Evolutionary conservation across 2,329 filamentous ascomycete genomes (phyloP), one percentile per base, ranked within the genome.

Genomic region (Claviceps maximensis): DNA sequence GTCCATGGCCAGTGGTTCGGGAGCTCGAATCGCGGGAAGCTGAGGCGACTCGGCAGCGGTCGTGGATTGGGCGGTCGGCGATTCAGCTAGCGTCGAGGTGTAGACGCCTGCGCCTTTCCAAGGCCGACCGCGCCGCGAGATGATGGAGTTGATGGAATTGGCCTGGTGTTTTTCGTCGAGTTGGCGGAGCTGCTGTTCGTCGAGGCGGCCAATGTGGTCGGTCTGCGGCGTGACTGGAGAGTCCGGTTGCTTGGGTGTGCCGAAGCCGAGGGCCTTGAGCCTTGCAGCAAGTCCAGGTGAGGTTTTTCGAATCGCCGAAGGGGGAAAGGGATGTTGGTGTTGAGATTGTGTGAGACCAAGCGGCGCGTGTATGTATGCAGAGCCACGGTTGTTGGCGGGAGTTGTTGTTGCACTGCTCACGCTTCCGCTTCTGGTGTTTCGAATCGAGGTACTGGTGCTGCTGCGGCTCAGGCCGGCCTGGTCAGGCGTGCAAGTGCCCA

Each of bases 131-230:
- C 83, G 77, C 63, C 83, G 77, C 66, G 83, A 75, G 61, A 87
- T 72, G 58, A 72, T 58, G 72, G 72, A 57, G 63, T 63, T 58
- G 64, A 64, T 58, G 25, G 77, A 79, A 63, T 74, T 73, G 55
- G 79, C 76, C 58, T 77, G 76, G 64, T 86, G 82, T 33, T 54
- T 51, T 31, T 79, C 73, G 70, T 89, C 84, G 61, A 89, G 77
- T 62, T 82, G 75, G 59, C 80, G 78, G 54, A 89, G 74, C 61
- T 87, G 83, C 58, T 82, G 74, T 67, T 87, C 82, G 60, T 84
- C 76, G 52, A 89, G 80, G 55, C 84, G 81, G 58, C 84, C 84
- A 61, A 87, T 74, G 62, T 71, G 69, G 50, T 78, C 75, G 65
- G 58, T 60, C 50, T 64, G 61, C 25, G 66, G 58, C 17, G 60